These are phyloP conservation scores for Cercospora sp. DNA, from an alignment of 2,329 filamentous ascomycete species.

Conservation along the genomic window DNA sequence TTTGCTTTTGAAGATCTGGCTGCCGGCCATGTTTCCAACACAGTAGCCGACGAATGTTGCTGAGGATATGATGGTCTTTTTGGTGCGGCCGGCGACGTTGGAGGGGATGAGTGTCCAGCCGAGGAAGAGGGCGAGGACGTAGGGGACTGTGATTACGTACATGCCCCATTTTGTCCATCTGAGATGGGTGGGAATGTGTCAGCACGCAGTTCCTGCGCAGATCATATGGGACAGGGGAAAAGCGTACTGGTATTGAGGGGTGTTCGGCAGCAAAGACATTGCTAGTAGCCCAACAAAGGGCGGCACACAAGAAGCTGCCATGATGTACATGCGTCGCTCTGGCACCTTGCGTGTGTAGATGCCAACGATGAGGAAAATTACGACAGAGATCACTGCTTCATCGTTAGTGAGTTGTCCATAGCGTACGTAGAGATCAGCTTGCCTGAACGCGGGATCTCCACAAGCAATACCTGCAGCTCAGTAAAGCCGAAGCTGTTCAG, in stretches of 20 bases:
- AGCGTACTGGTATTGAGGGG: conserved; percentile 27
- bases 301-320: conserved; percentile 36
- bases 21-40: conserved; percentile 51
- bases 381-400: conserved; percentile 31
- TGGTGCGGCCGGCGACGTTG: conserved; percentile 51
- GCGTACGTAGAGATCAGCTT: neutral
- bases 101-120: conserved; percentile 45
- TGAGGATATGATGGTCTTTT: conserved; percentile 49
- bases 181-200: neutral
- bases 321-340: conserved; percentile 39
- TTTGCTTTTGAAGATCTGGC: conserved; percentile 48
- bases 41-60: conserved; percentile 52
- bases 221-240: no score
- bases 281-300: conserved; percentile 40
- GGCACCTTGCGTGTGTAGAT: conserved; percentile 36
- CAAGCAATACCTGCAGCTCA: conserved; percentile 39
- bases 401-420: neutral
- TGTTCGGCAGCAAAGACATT: conserved; percentile 40
- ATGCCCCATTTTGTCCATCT: conserved; percentile 41
- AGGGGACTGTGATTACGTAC: conserved; percentile 40
- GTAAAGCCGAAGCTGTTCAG: conserved; percentile 33
- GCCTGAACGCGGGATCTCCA: conserved; percentile 37
- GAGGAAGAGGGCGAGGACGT: conserved; percentile 38
- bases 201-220: neutral
- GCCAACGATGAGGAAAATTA: conserved; percentile 38